Evolutionary conservation across 768 basidiomycete species (phyloP).

Genomic region (Cystofilobasidium bisporidii): DNA sequence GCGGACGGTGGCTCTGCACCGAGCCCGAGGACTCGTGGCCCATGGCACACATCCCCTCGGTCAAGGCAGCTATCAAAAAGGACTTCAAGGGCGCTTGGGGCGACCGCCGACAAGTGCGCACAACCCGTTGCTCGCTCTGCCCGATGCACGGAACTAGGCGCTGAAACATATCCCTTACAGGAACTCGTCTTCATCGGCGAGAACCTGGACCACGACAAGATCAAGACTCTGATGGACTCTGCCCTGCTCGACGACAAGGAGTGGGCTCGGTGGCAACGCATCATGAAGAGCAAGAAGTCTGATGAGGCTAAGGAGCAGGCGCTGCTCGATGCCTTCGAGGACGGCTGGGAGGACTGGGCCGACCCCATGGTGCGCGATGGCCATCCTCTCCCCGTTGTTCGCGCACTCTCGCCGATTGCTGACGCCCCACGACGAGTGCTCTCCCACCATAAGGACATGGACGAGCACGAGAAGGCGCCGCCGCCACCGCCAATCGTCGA

Average conservation of each 20-base stretch:
- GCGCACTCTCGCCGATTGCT: too few species aligned
- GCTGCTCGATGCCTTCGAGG: constrained; percentile 34
- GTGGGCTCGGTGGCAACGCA: constrained; percentile 33
- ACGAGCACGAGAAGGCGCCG: not conserved
- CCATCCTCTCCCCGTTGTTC: too few species aligned
- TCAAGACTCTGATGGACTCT: constrained; percentile 35
- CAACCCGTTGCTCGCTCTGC: not conserved
- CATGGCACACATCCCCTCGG: not conserved
- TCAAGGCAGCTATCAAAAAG: constrained; percentile 33
- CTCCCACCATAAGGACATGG: not conserved
- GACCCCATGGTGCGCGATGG: constrained; percentile 25
- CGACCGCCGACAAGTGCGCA: constrained; percentile 37
- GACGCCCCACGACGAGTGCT: too few species aligned
- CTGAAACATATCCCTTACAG: constrained; percentile 12
- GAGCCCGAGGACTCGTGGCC: constrained; percentile 35
- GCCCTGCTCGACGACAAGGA: constrained; percentile 36
- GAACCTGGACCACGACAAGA: constrained; percentile 27
- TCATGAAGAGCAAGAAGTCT: constrained; percentile 29
- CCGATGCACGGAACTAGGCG: too few species aligned
- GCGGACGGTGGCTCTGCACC: constrained; percentile 36
- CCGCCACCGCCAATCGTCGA: not conserved
- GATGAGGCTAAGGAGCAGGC: constrained; percentile 32
- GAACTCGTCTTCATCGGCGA: constrained; percentile 34
- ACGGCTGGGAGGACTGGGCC: constrained; percentile 38
- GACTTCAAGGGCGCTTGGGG: constrained; percentile 40